Percentiles rank a stretch among this genome's conserved stretches.
phyloP scores from a whole-genome alignment of 352 stramenopile genomes.

The Blastocystis sp. region DNA sequence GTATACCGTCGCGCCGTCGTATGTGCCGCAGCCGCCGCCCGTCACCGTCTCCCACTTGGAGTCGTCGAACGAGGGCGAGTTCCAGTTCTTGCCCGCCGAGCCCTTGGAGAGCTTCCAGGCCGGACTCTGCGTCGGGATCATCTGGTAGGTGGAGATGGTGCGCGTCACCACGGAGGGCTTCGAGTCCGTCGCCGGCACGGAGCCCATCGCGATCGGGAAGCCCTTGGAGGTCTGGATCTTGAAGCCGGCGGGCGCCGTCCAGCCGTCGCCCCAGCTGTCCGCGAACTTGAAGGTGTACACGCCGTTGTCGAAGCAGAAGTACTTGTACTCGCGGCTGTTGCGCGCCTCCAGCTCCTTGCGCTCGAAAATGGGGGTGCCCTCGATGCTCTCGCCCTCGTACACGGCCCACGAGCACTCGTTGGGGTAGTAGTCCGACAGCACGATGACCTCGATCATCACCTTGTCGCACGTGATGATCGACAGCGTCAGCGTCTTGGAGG shows the following conservation, averaged over 20 bases:
- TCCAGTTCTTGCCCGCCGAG: not conserved
- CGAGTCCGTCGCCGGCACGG: not conserved
- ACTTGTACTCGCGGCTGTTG: constrained; percentile 53
- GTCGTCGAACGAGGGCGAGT: constrained; percentile 22
- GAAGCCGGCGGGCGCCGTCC: constrained; percentile 40
- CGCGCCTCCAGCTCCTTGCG: not conserved
- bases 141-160: constrained; percentile 12
- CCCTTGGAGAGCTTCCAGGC: not conserved
- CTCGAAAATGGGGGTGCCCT: constrained; percentile 1
- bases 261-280: constrained; percentile 42
- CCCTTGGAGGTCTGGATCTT: not conserved
- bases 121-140: not conserved
- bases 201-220: not conserved
- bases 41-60: not conserved
- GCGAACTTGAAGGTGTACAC: constrained; percentile 72
- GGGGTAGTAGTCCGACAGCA: constrained; percentile 38
- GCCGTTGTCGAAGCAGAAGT: constrained; percentile 62
- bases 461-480: constrained; percentile 61
- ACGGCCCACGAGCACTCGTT: constrained; percentile 5
- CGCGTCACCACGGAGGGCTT: constrained; percentile 8
- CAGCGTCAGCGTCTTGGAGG: constrained; percentile 17
- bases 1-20: constrained; percentile 21
- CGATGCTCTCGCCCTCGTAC: not conserved
- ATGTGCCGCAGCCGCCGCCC: not conserved
- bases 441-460: constrained; percentile 33